Evolutionary conservation across 2,329 filamentous ascomycete genomes (phyloP), one percentile per base, ranked within the genome.

Genomic region (Cladosporium phlei): DNA sequence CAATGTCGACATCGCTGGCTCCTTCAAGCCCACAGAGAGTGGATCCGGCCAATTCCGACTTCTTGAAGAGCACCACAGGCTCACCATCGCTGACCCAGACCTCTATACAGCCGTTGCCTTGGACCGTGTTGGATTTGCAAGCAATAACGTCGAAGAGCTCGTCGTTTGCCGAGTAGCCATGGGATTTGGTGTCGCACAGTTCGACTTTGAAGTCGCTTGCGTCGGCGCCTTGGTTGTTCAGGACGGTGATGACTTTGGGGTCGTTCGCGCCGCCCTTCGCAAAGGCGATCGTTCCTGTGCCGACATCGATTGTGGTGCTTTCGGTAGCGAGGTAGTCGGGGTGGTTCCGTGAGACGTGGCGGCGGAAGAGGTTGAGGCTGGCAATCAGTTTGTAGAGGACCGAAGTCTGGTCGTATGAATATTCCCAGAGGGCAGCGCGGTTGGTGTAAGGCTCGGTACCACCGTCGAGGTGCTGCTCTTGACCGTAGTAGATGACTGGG

Each of bases 271-370:
- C 71, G 16, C 40, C 38, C 48, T 72, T 70, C 12, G 70, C 66
- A 59, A 75, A 68, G 3, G 66, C 70, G 11, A 76, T 54, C 4
- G 67, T 70, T 29, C 66, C 63, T 5, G 57, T 54, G 35, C 74
- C 70, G 37, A 64, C 62, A 54, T 71, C 74, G 49, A 75, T 65
- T 4, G 69, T 60, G 19, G 62, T 59, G 46, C 66, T 68, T 55
- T 45, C 24, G 14, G 47, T 51, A 5, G 66, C 69, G 17, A 61
- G 59, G 8, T 52, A 49, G 32, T n/a, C 30, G n/a, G 24, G 14
- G 32, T 21, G 21, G 24, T 37, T 42, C 27, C 29, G 27, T 4
- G 14, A 14, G 22, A 40, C 30, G 28, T 45, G 40, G 27, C 37
- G 42, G 29, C 48, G 48, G 16, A 45, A 19, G n/a, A 38, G 37